Conservation (phyloP, 179 eudicot genomes). For the Silene coronaria region DNA sequence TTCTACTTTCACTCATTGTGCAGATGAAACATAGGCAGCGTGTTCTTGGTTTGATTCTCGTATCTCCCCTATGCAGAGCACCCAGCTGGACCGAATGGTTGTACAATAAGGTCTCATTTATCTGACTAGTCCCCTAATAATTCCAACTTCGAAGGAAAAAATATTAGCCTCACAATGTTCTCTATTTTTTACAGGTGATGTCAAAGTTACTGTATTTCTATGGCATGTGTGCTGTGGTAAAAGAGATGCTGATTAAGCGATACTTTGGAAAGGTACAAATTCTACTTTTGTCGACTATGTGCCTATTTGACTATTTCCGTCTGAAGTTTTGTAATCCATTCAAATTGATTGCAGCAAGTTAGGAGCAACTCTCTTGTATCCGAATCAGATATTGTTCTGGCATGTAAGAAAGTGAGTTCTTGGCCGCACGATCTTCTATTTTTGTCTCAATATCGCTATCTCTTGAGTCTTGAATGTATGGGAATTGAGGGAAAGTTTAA, state of each 20-base stretch:
- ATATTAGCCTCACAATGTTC: slow-evolving; percentile 17
- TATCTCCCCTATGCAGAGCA: slow-evolving; percentile 85
- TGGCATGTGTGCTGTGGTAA: slow-evolving; percentile 61
- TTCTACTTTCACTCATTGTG: slow-evolving; percentile 14
- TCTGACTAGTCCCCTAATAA: slow-evolving; percentile 21
- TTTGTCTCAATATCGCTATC: background rate
- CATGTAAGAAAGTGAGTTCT: slow-evolving; percentile 56
- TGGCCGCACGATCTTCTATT: background rate
- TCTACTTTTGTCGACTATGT: background rate
- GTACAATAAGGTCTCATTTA: slow-evolving; percentile 63
- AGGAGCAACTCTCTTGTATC: slow-evolving; percentile 47
- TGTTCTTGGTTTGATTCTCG: slow-evolving; percentile 75
- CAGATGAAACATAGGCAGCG: slow-evolving; percentile 70
- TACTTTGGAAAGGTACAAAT: slow-evolving; percentile 63
- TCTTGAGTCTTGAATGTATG: background rate
- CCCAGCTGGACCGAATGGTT: slow-evolving; percentile 96
- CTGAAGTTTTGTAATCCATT: slow-evolving; percentile 6
- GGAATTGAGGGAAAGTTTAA: background rate
- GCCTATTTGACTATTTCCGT: background rate
- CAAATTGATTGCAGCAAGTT: slow-evolving; percentile 41
- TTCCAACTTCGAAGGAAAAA: slow-evolving; percentile 11
- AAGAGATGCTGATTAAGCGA: slow-evolving; percentile 57
- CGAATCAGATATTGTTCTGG: slow-evolving; percentile 57
- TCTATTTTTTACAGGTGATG: slow-evolving; percentile 44
- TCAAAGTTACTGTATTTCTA: slow-evolving; percentile 63